Base-by-base conservation (phyloP, 805 yeast species). In the Teunomyces gatunensis region DNA sequence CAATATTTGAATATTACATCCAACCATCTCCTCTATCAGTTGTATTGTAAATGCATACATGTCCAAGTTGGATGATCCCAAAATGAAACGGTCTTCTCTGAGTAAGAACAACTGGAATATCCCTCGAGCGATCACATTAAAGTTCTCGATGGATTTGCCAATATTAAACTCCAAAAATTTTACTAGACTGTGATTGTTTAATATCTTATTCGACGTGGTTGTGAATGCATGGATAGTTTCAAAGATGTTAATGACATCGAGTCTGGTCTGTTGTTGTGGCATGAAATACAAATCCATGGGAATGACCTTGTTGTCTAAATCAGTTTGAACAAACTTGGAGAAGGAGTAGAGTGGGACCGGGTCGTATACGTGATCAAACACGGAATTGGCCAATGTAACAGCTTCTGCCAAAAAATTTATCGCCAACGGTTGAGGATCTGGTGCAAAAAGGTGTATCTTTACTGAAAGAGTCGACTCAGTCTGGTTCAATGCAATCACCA, bases 41-140 rank as follows among this genome's bases (percentile, higher is more conserved):
- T 69, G 57, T 7, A 61, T 40, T 3, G 61, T 53, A 9, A 66
- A 36, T 7, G 44, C 42, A 7, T 51, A 49, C 17, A 37, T n/a
- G 9, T 37, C 40, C 28, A 41, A 20, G 35, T 42, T 27, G 1
- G 55, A 36, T 41, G 69, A 69, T 0, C 90, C 91, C 20, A 83
- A 54, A 2, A 87, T 68, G 1, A 81, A 68, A 45, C 75, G 76
- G 59, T 85, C 83, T 56, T 85, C 87, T 50, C 89, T 68, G 6
- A 85, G 69, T 20, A 85, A 65, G 55, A 78, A 82, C 18, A 84
- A 65, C 46, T 85, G 88, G 54, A 83, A 76, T 9, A 83, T 55
- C 1, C 87, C 86, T 49, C 91, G 73, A 1, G 84, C 75, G n/a
- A 87, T 60, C 5, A 75, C 78, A 52, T 73, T 76, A 37, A 64